Base-by-base conservation (phyloP, 2,329 filamentous ascomycete genomes). In the Phaeosphaeria sp. region DNA sequence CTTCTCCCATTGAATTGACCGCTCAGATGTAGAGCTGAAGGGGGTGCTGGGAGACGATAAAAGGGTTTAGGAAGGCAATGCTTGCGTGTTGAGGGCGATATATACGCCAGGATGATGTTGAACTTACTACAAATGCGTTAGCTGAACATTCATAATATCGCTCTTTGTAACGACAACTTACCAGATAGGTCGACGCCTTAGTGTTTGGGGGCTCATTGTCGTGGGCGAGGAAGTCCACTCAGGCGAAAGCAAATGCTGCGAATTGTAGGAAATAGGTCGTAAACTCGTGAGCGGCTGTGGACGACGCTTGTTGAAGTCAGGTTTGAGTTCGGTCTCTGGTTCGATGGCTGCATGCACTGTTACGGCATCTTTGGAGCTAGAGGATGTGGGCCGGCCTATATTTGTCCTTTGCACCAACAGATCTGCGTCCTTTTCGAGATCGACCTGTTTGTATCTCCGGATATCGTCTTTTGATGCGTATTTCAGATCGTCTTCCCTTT, bases 221-320 rank as follows among this genome's bases (percentile, higher is more conserved):
- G 58, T 46, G 21, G 67, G 65, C 20, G 66, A 65, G 23, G 60
- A 60, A 22, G 63, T 60, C 67, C 67, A 70, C 54, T 70, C 61
- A 46, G 67, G 63, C 17, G 64, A 63, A 17, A 65, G 52, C 1
- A 66, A 56, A 46, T 70, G 66, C 46, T 65, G 64, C 30, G 60
- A 43, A 17, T 64, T 62, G 46, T 68, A 70, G 5, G 67, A 68
- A 27, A 52, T 39, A 6, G 67, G 66, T 15, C 64, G 66, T 52
- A 62, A 55, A 50, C 47, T 57, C 41, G 53, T 51, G 47, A 62
- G 59, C 21, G 64, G 56, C 17, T 62, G 51, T 30, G 60, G 59
- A 25, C 58, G 65, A 52, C 52, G 59, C 53, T 59, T 68, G 47
- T 60, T 54, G 53, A 63, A 63, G 15, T 59, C 59, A 33, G 64